phyloP scores from a whole-genome alignment of 2,329 filamentous ascomycete genomes.

The Scedosporium dehoogii region DNA sequence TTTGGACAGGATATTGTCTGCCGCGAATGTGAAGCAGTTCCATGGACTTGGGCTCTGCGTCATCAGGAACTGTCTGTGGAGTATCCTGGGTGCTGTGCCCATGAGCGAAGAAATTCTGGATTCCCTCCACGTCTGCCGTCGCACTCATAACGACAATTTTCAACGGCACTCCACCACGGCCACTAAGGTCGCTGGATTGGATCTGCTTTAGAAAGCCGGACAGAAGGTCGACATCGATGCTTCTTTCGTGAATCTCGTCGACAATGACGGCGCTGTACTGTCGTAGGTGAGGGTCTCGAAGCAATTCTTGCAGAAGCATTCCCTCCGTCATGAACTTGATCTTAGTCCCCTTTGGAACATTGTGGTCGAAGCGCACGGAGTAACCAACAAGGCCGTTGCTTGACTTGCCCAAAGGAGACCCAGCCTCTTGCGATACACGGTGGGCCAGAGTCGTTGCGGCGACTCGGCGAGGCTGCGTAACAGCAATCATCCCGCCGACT shows the following conservation, averaged over 20 bases:
- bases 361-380: conserved; percentile 87
- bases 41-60: conserved; percentile 13
- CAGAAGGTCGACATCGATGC: conserved; percentile 85
- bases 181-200: conserved; percentile 49
- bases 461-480: conserved; percentile 91
- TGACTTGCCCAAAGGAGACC: conserved; percentile 38
- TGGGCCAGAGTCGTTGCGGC: conserved; percentile 86
- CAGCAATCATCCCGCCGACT: conserved; percentile 75
- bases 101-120: conserved; percentile 64
- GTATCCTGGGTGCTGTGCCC: neutral
- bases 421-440: conserved; percentile 71
- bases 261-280: conserved; percentile 87
- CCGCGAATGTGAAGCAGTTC: conserved; percentile 63
- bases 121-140: conserved; percentile 75
- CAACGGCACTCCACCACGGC: conserved; percentile 61
- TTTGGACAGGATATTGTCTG: conserved; percentile 75
- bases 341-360: conserved; percentile 67
- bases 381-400: conserved; percentile 63
- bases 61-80: neutral
- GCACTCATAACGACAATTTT: conserved; percentile 97
- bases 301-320: conserved; percentile 88
- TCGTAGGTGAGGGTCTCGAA: conserved; percentile 70
- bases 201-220: conserved; percentile 81
- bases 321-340: conserved; percentile 96
- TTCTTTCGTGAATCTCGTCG: conserved; percentile 94